Base-by-base conservation (phyloP, 129 eudicot species). In the Dittrichia graveolens region DNA sequence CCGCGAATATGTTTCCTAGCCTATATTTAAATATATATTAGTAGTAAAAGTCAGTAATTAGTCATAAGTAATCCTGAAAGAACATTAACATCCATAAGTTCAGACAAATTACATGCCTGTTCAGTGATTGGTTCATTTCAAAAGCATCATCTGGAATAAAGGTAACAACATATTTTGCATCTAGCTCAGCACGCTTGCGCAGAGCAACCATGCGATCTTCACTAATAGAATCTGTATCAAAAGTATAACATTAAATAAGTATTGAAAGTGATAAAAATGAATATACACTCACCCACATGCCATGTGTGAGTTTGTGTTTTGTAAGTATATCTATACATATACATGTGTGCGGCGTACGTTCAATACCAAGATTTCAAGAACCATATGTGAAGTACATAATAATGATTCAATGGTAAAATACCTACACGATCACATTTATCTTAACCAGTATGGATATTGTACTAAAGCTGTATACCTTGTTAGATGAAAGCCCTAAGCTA, bases 131-230 rank as follows among this genome's bases (percentile, higher is more conserved):
- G 57, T 81, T 85, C 73, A 94, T 76, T 76, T 84, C 91, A 42
- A 59, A 45, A 9, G 61, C 72, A 62, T 86, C 91, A 64, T 83
- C 85, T 12, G 87, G 80, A 59, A 79, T 76, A 77, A 90, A 81
- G 43, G 82, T 61, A 66, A 87, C 61, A 57, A 90, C 62, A 67
- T 87, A 77, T 61, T 90, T 94, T 6, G 93, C 73, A 72, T 94
- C 98, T n/a, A 94, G 67, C 81, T 94, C 98, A 44, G 97, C 98
- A 72, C 88, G 95, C 79, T 94, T 94, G 53, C 96, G 87, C 75
- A 94, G 69, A 78, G 98, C 86, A 55, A 81, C 75, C 87, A 90
- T 83, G 15, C 93, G 93, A 61, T 94, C 98, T 80, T 94, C 98
- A 43, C 83, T 90, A 45, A 84, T 73, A 37, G 84, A 85, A 85